A percentile compares a stretch with the other conserved stretches of the same genome.
Conservation (phyloP, 768 basidiomycete genomes). For the Kwoniella shandongensis region DNA sequence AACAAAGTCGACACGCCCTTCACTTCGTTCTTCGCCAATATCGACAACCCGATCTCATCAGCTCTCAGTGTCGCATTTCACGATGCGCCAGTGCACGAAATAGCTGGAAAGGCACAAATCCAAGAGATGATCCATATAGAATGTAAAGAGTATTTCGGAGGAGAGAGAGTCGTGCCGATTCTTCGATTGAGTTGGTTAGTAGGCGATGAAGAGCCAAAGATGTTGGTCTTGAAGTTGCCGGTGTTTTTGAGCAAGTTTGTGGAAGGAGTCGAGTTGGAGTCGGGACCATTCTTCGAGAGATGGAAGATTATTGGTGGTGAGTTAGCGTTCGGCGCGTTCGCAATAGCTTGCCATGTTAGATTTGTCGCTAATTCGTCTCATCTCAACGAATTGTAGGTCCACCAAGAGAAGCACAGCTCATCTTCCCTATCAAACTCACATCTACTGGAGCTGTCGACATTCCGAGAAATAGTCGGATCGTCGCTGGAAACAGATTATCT, state of each 20-base stretch:
- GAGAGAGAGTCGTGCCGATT: conserved; percentile 61
- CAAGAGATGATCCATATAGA: conserved; percentile 93
- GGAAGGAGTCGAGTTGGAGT: conserved; percentile 81
- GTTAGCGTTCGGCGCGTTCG: conserved; percentile 2
- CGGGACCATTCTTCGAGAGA: conserved; percentile 89
- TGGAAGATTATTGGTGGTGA: conserved; percentile 91
- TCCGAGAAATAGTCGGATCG: conserved; percentile 68
- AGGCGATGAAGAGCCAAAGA: conserved; percentile 57
- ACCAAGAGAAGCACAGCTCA: conserved; percentile 82
- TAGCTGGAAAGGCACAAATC: conserved; percentile 79
- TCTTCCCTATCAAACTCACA: conserved; percentile 77
- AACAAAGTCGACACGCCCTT: conserved; percentile 91
- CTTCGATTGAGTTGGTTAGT: conserved; percentile 87
- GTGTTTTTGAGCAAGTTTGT: conserved; percentile 88
- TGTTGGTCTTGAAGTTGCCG: conserved; percentile 80
- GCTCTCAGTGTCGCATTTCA: conserved; percentile 80
- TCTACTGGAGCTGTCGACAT: conserved; percentile 70
- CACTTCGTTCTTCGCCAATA: conserved; percentile 81
- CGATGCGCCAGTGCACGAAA: conserved; percentile 81
- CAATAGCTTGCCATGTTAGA: too few relatives aligned
- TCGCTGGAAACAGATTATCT: conserved; percentile 74
- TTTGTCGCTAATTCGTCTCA: too few relatives aligned
- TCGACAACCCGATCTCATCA: conserved; percentile 68
- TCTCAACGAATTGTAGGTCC: conserved; percentile 57
- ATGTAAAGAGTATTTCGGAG: conserved; percentile 78